These are phyloP conservation scores for Alternaria sp. DNA, from an alignment of 2,329 filamentous ascomycete species.

Conservation along the genomic window DNA sequence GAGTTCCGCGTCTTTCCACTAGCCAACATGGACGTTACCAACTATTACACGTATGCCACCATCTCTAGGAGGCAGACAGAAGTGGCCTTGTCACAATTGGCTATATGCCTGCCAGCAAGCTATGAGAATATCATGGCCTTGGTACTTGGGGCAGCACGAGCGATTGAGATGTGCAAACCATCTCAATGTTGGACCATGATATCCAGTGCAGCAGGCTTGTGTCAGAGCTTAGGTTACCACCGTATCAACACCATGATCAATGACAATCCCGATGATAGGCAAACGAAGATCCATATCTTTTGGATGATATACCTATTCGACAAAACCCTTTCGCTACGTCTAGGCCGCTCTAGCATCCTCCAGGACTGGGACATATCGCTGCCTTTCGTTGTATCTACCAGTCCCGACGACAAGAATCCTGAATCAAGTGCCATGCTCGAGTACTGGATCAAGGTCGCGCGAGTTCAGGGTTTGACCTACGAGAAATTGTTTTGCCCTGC, in stretches of 20 bases:
- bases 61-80: conserved; percentile 56
- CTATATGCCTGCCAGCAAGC: conserved; percentile 45
- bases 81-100: conserved; percentile 45
- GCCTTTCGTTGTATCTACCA: conserved; percentile 27
- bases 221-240: conserved; percentile 49
- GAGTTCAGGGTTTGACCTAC: conserved; percentile 49
- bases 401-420: conserved; percentile 11
- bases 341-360: conserved; percentile 49
- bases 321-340: conserved; percentile 50
- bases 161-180: conserved; percentile 49
- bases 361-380: conserved; percentile 53
- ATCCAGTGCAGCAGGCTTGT: conserved; percentile 43
- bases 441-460: conserved; percentile 48
- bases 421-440: conserved; percentile 36
- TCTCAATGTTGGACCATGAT: conserved; percentile 48
- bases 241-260: conserved; percentile 47
- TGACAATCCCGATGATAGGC: conserved; percentile 41
- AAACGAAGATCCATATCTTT: conserved; percentile 45
- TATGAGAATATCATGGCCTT: conserved; percentile 51
- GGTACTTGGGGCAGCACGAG: conserved; percentile 42
- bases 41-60: conserved; percentile 17
- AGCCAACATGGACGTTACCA: conserved; percentile 22
- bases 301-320: conserved; percentile 53
- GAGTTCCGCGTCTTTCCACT: conserved; percentile 37
- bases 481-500: conserved; percentile 51